Evolutionary conservation across 148 eudicot genomes (phyloP).

Genomic region (Rhododendron henanense): DNA sequence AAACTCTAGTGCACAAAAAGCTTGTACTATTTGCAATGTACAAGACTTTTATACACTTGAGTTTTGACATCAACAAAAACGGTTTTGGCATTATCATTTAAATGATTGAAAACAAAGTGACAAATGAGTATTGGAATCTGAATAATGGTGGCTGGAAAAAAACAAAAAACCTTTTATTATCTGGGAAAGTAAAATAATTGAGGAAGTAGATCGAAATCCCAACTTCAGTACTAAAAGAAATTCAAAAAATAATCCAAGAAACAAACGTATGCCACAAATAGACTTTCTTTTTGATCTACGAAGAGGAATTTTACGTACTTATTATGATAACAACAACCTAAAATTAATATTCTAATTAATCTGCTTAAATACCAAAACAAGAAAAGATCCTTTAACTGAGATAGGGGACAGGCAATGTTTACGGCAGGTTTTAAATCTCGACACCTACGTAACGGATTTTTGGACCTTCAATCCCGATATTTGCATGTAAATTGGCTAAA

Average conservation of each 20-base stretch:
- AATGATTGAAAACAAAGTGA: constrained; percentile 19
- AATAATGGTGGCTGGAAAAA: constrained; percentile 19
- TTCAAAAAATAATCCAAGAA: background rate
- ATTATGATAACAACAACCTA: background rate
- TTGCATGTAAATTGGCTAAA: background rate
- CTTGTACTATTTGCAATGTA: too few relatives aligned
- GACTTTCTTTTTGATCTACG: background rate
- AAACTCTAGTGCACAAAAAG: too few relatives aligned
- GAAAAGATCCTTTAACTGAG: background rate
- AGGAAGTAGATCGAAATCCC: background rate
- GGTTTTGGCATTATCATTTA: background rate
- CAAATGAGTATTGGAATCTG: constrained; percentile 30
- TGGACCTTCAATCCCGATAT: background rate
- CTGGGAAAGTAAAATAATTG: constrained; percentile 13
- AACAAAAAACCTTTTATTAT: constrained; percentile 16
- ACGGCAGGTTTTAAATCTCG: background rate
- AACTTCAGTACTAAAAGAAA: background rate
- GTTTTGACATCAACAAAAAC: too few relatives aligned
- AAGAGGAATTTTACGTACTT: background rate
- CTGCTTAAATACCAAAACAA: background rate
- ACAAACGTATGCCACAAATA: background rate
- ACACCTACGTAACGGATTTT: background rate
- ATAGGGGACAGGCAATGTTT: background rate
- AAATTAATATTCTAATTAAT: background rate
- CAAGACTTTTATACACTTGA: too few relatives aligned